These are phyloP conservation scores for Venturiaceae sp. DNA, from an alignment of 2,329 filamentous ascomycete genomes.

Conservation along the genomic window DNA sequence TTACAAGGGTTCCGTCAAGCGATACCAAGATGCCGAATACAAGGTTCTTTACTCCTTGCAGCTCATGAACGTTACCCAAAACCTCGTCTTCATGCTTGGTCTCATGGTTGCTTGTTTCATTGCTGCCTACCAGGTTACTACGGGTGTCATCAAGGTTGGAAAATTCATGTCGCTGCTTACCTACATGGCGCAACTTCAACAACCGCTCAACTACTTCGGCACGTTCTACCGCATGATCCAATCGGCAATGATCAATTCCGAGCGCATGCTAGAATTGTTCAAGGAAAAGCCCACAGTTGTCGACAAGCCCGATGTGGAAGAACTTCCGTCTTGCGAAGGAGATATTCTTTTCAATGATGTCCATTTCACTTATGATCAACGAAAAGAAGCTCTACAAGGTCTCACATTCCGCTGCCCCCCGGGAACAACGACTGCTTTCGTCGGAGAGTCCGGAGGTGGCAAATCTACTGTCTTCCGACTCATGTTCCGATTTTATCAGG, in stretches of 20 bases:
- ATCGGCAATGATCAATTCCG: conserved; percentile 93
- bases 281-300: conserved; percentile 90
- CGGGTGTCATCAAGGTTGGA: conserved; percentile 50
- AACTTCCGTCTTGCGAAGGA: conserved; percentile 61
- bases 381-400: conserved; percentile 74
- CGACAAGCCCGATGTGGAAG: conserved; percentile 57
- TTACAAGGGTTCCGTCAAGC: conserved; percentile 45
- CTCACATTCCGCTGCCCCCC: conserved; percentile 78
- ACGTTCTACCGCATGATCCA: conserved; percentile 95
- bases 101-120: conserved; percentile 62
- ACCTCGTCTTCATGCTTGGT: conserved; percentile 53
- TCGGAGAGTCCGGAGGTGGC: conserved; percentile 92
- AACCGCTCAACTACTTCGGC: conserved; percentile 67
- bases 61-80: conserved; percentile 52
- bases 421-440: conserved; percentile 89
- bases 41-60: conserved; percentile 47
- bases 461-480: conserved; percentile 96
- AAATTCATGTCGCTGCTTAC: conserved; percentile 63
- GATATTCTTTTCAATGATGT: conserved; percentile 83
- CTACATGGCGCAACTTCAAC: conserved; percentile 65
- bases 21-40: conserved; percentile 49
- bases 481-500: conserved; percentile 94
- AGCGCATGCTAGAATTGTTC: conserved; percentile 90
- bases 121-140: conserved; percentile 58
- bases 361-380: conserved; percentile 79